phyloP scores from a whole-genome alignment of 352 stramenopile genomes.

The Hyaloperonospora arabidopsidis region DNA sequence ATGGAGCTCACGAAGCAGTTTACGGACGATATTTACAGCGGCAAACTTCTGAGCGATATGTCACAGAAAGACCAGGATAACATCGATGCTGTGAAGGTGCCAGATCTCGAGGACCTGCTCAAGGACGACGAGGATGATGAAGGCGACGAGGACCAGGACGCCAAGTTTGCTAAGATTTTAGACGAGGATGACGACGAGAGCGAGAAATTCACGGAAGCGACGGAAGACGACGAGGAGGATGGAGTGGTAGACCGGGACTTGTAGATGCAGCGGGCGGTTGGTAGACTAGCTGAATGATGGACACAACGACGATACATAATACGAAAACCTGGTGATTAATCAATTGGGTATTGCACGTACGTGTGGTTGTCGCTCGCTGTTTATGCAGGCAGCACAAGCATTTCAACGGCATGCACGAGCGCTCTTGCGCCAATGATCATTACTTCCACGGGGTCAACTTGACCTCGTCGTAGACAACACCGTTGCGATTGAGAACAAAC shows the following conservation, averaged over 20 bases:
- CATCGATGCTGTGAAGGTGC: slow-evolving; percentile 93
- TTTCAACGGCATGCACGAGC: not conserved
- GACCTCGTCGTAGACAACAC: slow-evolving; percentile 71
- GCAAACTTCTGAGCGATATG: slow-evolving; percentile 97
- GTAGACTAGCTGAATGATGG: slow-evolving; percentile 22
- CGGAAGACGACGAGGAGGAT: slow-evolving; percentile 35
- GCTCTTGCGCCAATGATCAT: not conserved
- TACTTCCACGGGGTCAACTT: slow-evolving; percentile 49
- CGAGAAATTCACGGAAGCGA: slow-evolving; percentile 25
- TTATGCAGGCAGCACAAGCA: too few species aligned
- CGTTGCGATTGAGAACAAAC: slow-evolving; percentile 78
- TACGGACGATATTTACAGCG: slow-evolving; percentile 98
- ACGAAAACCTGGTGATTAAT: slow-evolving; percentile 25
- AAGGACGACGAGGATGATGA: slow-evolving; percentile 80
- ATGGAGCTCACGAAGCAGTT: slow-evolving; percentile 98
- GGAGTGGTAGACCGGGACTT: slow-evolving; percentile 52
- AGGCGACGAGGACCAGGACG: slow-evolving; percentile 63
- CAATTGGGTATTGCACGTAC: not conserved
- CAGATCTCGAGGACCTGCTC: slow-evolving; percentile 77
- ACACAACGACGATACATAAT: slow-evolving; percentile 10
- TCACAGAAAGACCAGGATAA: slow-evolving; percentile 96
- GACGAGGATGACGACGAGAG: slow-evolving; percentile 63
- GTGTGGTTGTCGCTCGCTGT: too few species aligned
- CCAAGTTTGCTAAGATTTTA: slow-evolving; percentile 76
- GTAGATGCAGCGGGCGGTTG: slow-evolving; percentile 32